A percentile compares a stretch with the other conserved stretches of the same genome.
These are phyloP conservation scores for Tulasnella sp. DNA, from an alignment of 768 basidiomycete genomes.

Conservation along the genomic window DNA sequence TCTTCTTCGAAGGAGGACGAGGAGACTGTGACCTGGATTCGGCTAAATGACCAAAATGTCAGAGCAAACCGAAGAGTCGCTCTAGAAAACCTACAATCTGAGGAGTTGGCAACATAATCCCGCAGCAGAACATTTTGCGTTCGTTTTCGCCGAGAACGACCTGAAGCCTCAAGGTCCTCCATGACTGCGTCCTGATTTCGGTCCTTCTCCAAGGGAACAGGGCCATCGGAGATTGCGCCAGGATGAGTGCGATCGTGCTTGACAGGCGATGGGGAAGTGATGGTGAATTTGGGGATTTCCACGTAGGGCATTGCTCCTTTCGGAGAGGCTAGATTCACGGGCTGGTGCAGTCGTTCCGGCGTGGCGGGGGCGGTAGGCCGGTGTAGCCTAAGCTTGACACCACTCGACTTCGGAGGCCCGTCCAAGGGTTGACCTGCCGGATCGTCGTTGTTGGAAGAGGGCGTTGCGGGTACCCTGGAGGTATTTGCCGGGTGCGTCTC, in stretches of 20 bases:
- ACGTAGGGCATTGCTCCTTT: not conserved
- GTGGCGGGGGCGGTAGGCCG: not conserved
- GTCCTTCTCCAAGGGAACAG: not conserved
- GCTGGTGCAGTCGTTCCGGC: not conserved
- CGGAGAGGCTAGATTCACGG: not conserved
- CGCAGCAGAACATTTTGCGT: not conserved
- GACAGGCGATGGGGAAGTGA: not conserved
- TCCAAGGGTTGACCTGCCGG: not conserved
- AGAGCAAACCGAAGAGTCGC: not conserved
- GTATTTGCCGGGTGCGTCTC: not conserved
- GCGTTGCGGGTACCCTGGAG: not conserved
- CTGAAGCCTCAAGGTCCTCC: not conserved
- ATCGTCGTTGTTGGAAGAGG: not conserved
- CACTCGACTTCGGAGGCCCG: not conserved
- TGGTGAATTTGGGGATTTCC: not conserved
- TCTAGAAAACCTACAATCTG: not conserved
- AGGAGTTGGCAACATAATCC: not conserved
- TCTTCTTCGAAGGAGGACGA: not conserved
- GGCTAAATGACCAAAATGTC: not conserved
- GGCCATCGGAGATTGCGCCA: not conserved
- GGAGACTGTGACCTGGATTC: not conserved
- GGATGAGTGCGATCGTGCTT: not conserved
- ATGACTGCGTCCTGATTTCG: not conserved
- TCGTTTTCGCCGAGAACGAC: not conserved
- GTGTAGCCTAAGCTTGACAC: not conserved